Evolutionary conservation across 1,284 basidiomycete species (phyloP).

Genomic region (Marasmius tenuissimus): DNA sequence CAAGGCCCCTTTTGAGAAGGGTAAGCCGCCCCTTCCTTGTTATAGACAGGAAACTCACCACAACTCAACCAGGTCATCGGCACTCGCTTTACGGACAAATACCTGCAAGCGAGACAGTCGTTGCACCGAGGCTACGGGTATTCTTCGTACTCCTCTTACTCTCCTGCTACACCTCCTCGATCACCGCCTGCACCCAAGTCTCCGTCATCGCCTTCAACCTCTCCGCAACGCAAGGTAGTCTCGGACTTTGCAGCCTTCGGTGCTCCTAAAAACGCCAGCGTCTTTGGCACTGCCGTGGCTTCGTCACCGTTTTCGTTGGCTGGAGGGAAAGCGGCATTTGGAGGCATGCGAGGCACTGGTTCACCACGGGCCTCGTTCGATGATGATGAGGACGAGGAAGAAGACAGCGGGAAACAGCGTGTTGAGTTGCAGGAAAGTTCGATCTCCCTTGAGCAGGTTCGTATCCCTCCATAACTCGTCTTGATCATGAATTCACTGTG

Average conservation of each 20-base stretch:
- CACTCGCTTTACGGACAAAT: conserved; percentile 93
- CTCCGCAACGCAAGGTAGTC: conserved; percentile 81
- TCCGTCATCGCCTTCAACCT: conserved; percentile 34
- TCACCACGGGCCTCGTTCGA: conserved; percentile 41
- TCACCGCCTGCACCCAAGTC: conserved; percentile 34
- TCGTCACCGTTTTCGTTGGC: conserved; percentile 77
- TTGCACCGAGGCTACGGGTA: conserved; percentile 47
- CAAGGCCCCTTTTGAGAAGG: conserved; percentile 78
- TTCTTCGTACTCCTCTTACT: conserved; percentile 48
- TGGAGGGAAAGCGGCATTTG: conserved; percentile 79
- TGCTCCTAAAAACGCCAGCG: conserved; percentile 70
- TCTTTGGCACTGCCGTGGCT: conserved; percentile 79
- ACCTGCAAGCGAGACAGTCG: conserved; percentile 74
- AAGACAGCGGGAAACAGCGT: conserved; percentile 63
- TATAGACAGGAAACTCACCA: neutral
- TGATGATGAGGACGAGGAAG: conserved; percentile 62
- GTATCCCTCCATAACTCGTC: conserved; percentile 18
- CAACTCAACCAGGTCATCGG: conserved; percentile 69
- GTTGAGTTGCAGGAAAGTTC: conserved; percentile 77
- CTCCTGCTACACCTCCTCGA: conserved; percentile 49
- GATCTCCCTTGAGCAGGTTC: conserved; percentile 86
- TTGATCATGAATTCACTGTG: conserved; percentile 11
- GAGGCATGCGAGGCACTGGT: conserved; percentile 55
- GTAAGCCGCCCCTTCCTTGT: conserved; percentile 41
- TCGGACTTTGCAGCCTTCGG: conserved; percentile 89